These are phyloP conservation scores for Pseudogymnoascus pannorum DNA, from an alignment of 2,329 filamentous ascomycete genomes.

Conservation along the genomic window DNA sequence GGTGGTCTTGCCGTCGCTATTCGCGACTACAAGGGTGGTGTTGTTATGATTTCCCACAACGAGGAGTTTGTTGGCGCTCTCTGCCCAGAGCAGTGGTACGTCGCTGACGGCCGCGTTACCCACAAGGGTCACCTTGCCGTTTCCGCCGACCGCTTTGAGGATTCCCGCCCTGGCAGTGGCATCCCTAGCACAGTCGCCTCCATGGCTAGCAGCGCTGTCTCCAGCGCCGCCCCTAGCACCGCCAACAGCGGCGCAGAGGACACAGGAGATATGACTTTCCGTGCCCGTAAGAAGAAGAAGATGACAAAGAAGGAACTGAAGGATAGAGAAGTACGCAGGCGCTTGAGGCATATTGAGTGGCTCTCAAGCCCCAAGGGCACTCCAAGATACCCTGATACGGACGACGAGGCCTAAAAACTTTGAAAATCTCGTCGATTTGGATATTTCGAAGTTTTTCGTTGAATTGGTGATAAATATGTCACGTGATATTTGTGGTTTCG, in stretches of 20 bases:
- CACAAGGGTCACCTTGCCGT: conserved; percentile 73
- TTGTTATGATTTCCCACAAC: conserved; percentile 99
- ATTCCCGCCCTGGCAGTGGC: conserved; percentile 59
- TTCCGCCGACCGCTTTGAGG: conserved; percentile 78
- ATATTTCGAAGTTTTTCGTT: background rate
- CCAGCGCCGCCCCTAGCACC: conserved; percentile 51
- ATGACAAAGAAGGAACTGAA: conserved; percentile 94
- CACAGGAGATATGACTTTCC: conserved; percentile 75
- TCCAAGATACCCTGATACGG: conserved; percentile 23
- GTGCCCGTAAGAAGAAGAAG: conserved; percentile 93
- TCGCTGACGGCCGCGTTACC: conserved; percentile 78
- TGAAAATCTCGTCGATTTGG: background rate
- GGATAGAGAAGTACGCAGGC: conserved; percentile 79
- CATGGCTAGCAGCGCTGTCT: conserved; percentile 45
- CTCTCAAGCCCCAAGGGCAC: conserved; percentile 74
- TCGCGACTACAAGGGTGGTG: conserved; percentile 94
- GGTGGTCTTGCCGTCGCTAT: conserved; percentile 97
- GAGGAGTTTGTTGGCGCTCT: conserved; percentile 96
- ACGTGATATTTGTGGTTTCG: background rate
- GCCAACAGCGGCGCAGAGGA: conserved; percentile 82
- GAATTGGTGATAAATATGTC: background rate
- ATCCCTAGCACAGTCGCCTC: conserved; percentile 53
- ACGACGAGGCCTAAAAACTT: conserved; percentile 20
- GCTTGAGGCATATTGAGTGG: conserved; percentile 80
- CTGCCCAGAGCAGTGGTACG: conserved; percentile 93